Conservation (phyloP, 2,329 filamentous ascomycete species). For the Coniochaeta prunicola region DNA sequence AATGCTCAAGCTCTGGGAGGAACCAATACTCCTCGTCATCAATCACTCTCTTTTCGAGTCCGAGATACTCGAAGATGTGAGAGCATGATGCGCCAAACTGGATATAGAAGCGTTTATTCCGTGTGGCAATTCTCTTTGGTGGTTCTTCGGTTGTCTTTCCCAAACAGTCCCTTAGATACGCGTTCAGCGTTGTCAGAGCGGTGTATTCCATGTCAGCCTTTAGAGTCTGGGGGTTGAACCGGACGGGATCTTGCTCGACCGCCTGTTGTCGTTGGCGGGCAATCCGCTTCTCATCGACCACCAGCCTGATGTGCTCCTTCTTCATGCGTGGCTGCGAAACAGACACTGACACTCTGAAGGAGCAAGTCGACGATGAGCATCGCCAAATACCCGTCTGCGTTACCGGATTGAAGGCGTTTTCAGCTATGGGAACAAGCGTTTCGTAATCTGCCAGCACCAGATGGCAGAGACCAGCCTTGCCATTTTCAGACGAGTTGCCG, state of each 20-base stretch:
- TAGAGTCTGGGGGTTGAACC: slow-evolving; percentile 33
- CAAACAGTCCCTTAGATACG: slow-evolving; percentile 44
- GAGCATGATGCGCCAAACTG: slow-evolving; percentile 45
- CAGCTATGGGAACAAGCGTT: background rate
- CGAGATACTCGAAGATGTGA: slow-evolving; percentile 39
- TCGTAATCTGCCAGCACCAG: slow-evolving; percentile 9
- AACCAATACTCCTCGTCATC: slow-evolving; percentile 32
- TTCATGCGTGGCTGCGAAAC: slow-evolving; percentile 42
- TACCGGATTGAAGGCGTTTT: slow-evolving; percentile 30
- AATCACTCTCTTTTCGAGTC: slow-evolving; percentile 32
- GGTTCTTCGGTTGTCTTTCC: slow-evolving; percentile 24
- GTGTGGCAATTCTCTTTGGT: slow-evolving; percentile 40
- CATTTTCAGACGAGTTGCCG: background rate
- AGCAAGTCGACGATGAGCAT: slow-evolving; percentile 35
- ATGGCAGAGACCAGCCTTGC: slow-evolving; percentile 15
- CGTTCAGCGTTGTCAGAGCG: slow-evolving; percentile 38
- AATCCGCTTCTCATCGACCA: slow-evolving; percentile 39
- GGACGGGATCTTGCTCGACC: slow-evolving; percentile 35
- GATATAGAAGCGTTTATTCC: slow-evolving; percentile 49
- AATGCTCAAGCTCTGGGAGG: slow-evolving; percentile 25
- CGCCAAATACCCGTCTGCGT: slow-evolving; percentile 26
- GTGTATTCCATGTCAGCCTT: slow-evolving; percentile 30
- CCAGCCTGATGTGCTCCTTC: slow-evolving; percentile 30
- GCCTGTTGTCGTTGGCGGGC: slow-evolving; percentile 29
- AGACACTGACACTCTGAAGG: slow-evolving; percentile 35